Evolutionary conservation across 805 yeast species (phyloP).

Genomic region (Candida chauliodis): DNA sequence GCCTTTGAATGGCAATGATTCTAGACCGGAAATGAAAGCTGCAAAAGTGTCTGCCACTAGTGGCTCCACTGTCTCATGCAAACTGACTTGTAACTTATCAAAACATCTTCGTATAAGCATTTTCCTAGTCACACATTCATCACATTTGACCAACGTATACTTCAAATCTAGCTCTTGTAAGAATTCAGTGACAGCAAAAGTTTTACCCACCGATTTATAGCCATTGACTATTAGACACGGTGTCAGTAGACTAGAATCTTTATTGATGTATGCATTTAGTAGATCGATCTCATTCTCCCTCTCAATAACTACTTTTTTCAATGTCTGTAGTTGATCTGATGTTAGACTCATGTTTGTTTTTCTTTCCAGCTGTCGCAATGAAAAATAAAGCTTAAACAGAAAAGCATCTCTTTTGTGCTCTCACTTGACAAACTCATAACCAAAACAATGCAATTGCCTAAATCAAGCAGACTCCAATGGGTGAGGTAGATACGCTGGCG

Average conservation of each 20-base stretch:
- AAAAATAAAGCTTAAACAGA: no score
- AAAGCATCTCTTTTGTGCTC: no score
- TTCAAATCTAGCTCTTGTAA: constrained; percentile 24
- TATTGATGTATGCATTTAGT: constrained; percentile 31
- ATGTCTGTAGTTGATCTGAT: not conserved
- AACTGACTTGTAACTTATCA: constrained; percentile 12
- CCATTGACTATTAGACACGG: constrained; percentile 47
- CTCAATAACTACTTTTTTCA: constrained; percentile 17
- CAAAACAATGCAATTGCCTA: no score
- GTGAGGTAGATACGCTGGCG: no score
- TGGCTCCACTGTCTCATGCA: constrained; percentile 8
- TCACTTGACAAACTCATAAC: no score
- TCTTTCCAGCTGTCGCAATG: not conserved
- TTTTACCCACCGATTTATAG: constrained; percentile 46
- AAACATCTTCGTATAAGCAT: constrained; percentile 41
- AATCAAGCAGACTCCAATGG: no score
- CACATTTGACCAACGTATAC: constrained; percentile 38
- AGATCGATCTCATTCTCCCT: constrained; percentile 34
- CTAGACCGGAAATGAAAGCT: constrained; percentile 38
- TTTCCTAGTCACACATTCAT: constrained; percentile 40
- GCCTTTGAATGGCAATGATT: constrained; percentile 32
- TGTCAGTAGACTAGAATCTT: constrained; percentile 22
- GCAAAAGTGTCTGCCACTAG: constrained; percentile 39
- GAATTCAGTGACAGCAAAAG: constrained; percentile 32
- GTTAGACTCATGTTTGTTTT: constrained; percentile 4